phyloP scores from a whole-genome alignment of 2,329 filamentous ascomycete species.

The Lasiodiplodia theobromae region DNA sequence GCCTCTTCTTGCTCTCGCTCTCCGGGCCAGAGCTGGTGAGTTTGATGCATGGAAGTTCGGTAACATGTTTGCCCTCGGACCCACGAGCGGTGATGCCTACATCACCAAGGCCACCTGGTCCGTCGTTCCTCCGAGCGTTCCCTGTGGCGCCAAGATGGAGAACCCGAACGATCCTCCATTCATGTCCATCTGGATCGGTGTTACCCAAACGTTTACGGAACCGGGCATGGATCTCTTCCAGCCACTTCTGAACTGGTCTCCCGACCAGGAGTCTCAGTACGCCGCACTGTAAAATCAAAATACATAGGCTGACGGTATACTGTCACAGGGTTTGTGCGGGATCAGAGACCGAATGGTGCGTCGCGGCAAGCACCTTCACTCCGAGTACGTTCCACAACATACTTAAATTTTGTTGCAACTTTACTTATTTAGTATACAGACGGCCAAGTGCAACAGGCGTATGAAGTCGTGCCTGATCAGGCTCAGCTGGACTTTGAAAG shows the following conservation, averaged over 20 bases:
- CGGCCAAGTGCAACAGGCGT: not conserved
- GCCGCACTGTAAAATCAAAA: not conserved
- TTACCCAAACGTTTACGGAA: slow-evolving; percentile 17
- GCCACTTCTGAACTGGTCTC: slow-evolving; percentile 27
- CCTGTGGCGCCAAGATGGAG: not conserved
- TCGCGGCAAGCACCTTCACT: not conserved
- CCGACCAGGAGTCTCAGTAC: slow-evolving; percentile 9
- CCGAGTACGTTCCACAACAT: not conserved
- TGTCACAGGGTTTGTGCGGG: not conserved
- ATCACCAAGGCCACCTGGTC: slow-evolving; percentile 30
- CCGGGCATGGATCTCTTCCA: slow-evolving; percentile 14
- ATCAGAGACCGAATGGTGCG: slow-evolving; percentile 21
- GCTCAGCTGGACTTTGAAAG: slow-evolving; percentile 7
- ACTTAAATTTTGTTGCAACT: not conserved
- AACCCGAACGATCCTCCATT: not conserved
- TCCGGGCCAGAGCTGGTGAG: not conserved
- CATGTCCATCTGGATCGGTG: slow-evolving; percentile 27
- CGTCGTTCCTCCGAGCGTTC: not conserved
- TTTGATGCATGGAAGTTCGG: slow-evolving; percentile 25
- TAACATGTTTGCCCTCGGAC: slow-evolving; percentile 28
- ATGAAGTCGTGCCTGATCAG: not conserved
- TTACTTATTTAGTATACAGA: not conserved
- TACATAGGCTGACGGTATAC: not conserved
- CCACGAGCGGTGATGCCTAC: slow-evolving; percentile 7
- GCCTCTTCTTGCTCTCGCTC: not conserved